phyloP scores from a whole-genome alignment of 2,329 filamentous ascomycete genomes.

The Phyllosticta capitalensis region DNA sequence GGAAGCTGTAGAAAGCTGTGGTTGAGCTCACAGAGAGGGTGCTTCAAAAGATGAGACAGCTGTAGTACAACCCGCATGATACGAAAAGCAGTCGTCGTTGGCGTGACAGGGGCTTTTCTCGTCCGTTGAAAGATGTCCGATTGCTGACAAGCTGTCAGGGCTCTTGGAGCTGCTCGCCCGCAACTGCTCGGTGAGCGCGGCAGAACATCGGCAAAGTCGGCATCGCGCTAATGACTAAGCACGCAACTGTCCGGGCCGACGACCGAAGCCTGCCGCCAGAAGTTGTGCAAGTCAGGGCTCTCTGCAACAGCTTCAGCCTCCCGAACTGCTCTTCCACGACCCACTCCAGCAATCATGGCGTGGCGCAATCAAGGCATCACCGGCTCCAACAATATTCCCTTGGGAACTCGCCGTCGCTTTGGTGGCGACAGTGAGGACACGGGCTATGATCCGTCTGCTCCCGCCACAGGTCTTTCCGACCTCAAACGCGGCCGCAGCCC shows the following conservation, averaged over 20 bases:
- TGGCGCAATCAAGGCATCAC: slow-evolving; percentile 75
- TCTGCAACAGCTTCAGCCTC: neutral
- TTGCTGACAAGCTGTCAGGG: neutral
- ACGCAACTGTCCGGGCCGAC: neutral
- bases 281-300: neutral
- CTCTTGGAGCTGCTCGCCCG: too few species aligned
- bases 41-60: neutral
- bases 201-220: neutral
- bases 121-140: neutral
- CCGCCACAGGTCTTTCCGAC: slow-evolving; percentile 38
- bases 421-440: slow-evolving; percentile 42
- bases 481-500: slow-evolving; percentile 89
- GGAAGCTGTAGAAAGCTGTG: neutral
- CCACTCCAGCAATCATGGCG: slow-evolving; percentile 39
- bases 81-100: neutral
- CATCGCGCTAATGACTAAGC: neutral
- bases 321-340: neutral
- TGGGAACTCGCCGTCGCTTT: slow-evolving; percentile 76
- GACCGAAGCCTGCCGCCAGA: neutral
- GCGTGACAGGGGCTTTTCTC: neutral
- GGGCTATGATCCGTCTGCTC: slow-evolving; percentile 36
- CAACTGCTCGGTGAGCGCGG: too few species aligned
- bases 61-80: neutral
- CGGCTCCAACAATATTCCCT: slow-evolving; percentile 93
- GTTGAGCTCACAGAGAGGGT: neutral